A percentile compares a stretch with the other conserved stretches of the same genome.
Conservation (phyloP, 192 early-diverging fungal genomes). For the Martensiomyces pterosporus region DNA sequence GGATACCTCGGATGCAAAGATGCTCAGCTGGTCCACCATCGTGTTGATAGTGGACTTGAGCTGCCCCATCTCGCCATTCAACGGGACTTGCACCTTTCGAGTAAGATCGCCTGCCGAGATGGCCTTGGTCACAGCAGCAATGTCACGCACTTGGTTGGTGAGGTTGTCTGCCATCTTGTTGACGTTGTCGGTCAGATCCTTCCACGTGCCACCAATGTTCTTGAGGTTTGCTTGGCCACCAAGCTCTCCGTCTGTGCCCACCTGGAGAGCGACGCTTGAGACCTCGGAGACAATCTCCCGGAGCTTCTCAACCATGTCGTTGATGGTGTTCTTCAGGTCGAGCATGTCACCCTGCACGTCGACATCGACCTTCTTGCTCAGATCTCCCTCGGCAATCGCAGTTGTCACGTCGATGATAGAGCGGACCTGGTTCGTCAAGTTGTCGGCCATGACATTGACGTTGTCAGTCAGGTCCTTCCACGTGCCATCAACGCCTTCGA, state of each 20-base stretch:
- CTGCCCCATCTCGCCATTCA: slow-evolving; percentile 58
- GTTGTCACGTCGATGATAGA: slow-evolving; percentile 53
- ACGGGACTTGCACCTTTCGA: slow-evolving; percentile 49
- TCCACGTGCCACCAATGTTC: slow-evolving; percentile 19
- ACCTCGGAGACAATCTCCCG: slow-evolving; percentile 50
- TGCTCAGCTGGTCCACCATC: slow-evolving; percentile 50
- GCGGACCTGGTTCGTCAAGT: slow-evolving; percentile 53
- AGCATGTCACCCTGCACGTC: slow-evolving; percentile 53
- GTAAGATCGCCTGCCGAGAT: slow-evolving; percentile 57
- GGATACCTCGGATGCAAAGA: slow-evolving; percentile 51
- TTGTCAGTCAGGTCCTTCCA: slow-evolving; percentile 58
- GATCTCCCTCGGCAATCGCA: slow-evolving; percentile 55
- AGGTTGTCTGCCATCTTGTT: slow-evolving; percentile 56
- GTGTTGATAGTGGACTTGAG: slow-evolving; percentile 47
- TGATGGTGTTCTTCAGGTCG: slow-evolving; percentile 56
- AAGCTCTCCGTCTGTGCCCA: slow-evolving; percentile 54
- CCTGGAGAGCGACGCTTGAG: slow-evolving; percentile 52
- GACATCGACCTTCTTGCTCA: slow-evolving; percentile 48
- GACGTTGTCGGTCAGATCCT: slow-evolving; percentile 42
- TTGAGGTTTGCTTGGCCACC: slow-evolving; percentile 52
- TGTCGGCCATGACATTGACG: slow-evolving; percentile 57
- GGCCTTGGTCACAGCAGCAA: slow-evolving; percentile 54
- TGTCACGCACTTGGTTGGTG: slow-evolving; percentile 53
- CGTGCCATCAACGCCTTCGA: slow-evolving; percentile 42
- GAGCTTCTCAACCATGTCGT: slow-evolving; percentile 57